Evolutionary conservation across 768 basidiomycete species (phyloP), one percentile per base, ranked within the genome.

Genomic region (Amanita thiersii): DNA sequence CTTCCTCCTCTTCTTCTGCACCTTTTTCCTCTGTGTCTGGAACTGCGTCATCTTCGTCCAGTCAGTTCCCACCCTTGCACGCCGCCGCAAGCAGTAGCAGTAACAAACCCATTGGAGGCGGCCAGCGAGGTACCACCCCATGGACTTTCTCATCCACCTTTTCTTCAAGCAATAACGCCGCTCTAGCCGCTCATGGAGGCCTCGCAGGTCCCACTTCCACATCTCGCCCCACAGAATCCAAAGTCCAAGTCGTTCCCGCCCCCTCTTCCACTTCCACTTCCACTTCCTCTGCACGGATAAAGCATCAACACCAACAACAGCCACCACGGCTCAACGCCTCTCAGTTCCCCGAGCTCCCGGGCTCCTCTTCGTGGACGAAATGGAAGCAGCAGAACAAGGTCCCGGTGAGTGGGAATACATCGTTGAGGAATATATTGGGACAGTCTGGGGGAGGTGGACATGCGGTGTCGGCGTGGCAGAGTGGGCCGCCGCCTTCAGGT

Each of bases 331-430:
- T 81, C 37, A 78, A 75, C 4, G 65, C 58, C 30, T 47, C 73
- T 0, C 65, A 77, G 28, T 91, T 91, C 61, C 87, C 87, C 0
- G 78, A 77, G 47, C 61, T 91, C 5, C 85, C 85, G 0, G 23
- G 29, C 14, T 57, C 69, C 15, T 58, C 67, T 5, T 53, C 59
- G 10, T 47, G 55, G 21, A 40, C 64, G 11, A 65, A 70, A 37
- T 52, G 50, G 26, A 77, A 69, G 47, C 66, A 70, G 7, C 59
- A 71, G 38, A 51, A 48, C 15, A 72, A 65, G 43, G 62, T 65
- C 7, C 54, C 57, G 0, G 67, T 83, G 20, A 61, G 73, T 31
- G 81, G 84, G 41, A 85, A 83, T 52, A 61, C 72, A 50, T 82
- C 81, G 30, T 58, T 86, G 57, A 69, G 67, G 54, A 77, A 84